Conservation (phyloP, 495 filamentous ascomycete species). For the Penicillium pancosmium region DNA sequence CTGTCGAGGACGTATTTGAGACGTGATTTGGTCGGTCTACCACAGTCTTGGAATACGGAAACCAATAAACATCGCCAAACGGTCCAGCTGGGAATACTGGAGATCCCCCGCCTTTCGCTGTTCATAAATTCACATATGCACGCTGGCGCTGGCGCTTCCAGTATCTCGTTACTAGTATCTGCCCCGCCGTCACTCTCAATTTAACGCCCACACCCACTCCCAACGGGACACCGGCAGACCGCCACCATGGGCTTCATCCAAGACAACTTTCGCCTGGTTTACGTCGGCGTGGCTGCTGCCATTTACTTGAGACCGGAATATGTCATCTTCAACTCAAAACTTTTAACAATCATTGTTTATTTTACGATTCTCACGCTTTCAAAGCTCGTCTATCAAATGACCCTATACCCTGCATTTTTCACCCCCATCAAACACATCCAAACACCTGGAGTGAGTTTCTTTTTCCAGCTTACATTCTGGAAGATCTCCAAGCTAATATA, state of each 20-base stretch:
- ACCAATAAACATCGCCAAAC: background rate
- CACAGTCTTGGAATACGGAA: background rate
- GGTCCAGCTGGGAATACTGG: background rate
- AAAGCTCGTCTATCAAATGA: slow-evolving; percentile 49
- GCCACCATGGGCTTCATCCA: slow-evolving; percentile 23
- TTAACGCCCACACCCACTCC: background rate
- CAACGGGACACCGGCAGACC: background rate
- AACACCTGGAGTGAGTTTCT: slow-evolving; percentile 52
- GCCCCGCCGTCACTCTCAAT: background rate
- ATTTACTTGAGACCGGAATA: slow-evolving; percentile 37
- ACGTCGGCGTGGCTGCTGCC: slow-evolving; percentile 27
- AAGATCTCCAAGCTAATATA: slow-evolving; percentile 3
- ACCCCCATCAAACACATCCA: slow-evolving; percentile 71
- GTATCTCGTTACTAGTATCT: background rate
- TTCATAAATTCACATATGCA: no score
- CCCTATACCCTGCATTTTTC: slow-evolving; percentile 73
- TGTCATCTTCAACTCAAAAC: slow-evolving; percentile 32
- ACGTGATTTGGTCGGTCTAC: background rate
- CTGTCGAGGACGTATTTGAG: background rate
- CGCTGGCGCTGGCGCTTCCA: background rate
- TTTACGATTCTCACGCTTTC: slow-evolving; percentile 26
- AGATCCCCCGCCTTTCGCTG: background rate
- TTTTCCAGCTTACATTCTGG: background rate
- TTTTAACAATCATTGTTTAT: slow-evolving; percentile 24
- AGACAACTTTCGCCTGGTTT: slow-evolving; percentile 24